Conservation (phyloP, 257 asterid species). For the Jacaranda copaia region DNA sequence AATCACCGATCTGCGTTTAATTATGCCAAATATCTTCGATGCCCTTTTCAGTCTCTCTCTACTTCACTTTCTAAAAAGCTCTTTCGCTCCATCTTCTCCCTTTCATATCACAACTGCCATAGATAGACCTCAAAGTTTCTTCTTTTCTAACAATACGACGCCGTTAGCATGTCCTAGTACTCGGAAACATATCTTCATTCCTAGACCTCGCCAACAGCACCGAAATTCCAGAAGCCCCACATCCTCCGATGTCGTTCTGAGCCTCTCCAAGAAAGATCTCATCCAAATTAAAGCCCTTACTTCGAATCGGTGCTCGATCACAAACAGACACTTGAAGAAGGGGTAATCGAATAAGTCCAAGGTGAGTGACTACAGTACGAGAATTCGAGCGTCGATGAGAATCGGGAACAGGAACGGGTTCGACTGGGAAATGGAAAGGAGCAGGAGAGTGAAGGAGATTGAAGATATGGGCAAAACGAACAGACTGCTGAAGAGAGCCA, state of each 20-base stretch:
- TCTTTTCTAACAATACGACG: too few relatives aligned
- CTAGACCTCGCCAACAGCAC: too few relatives aligned
- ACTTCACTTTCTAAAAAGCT: too few relatives aligned
- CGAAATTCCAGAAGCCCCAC: neutral
- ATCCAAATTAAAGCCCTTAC: constrained; percentile 18
- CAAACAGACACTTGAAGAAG: neutral
- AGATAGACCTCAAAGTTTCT: too few relatives aligned
- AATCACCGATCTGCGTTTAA: neutral
- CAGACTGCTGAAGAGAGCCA: constrained; percentile 77
- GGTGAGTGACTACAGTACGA: constrained; percentile 62
- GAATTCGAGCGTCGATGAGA: constrained; percentile 72
- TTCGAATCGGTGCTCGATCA: constrained; percentile 51
- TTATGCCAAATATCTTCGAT: neutral
- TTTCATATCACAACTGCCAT: too few relatives aligned
- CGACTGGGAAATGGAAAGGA: constrained; percentile 73
- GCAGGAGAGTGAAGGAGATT: constrained; percentile 65
- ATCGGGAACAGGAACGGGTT: constrained; percentile 45
- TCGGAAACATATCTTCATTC: too few relatives aligned
- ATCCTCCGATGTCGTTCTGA: too few relatives aligned
- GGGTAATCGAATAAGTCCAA: constrained; percentile 33
- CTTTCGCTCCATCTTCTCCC: too few relatives aligned
- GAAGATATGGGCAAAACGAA: constrained; percentile 52
- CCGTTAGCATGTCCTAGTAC: too few relatives aligned
- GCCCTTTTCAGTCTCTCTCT: constrained; percentile 4
- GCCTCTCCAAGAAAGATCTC: constrained; percentile 52